Conservation (phyloP, 441 rosid genomes). For the Populus hybrid region DNA sequence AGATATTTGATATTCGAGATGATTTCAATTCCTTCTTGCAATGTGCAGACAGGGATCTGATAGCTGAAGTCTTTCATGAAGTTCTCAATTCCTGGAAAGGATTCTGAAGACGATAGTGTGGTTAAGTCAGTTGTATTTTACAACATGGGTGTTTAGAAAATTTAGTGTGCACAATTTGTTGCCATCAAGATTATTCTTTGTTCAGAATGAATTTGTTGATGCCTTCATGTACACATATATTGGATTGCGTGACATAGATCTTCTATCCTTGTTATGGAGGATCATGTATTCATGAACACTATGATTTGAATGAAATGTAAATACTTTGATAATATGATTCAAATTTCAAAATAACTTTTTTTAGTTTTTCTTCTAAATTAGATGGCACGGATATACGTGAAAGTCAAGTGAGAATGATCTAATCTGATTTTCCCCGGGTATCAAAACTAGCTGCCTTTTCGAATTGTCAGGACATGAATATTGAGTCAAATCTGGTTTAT, state of each 20-base stretch:
- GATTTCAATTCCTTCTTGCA: constrained; percentile 70
- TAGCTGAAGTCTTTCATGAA: constrained; percentile 79
- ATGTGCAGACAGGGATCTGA: constrained; percentile 71
- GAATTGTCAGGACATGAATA: no score
- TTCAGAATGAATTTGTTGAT: constrained; percentile 38
- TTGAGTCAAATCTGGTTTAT: background rate
- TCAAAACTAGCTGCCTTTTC: no score
- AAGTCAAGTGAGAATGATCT: background rate
- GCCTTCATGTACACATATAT: constrained; percentile 29
- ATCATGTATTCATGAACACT: background rate
- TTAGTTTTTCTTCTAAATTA: background rate
- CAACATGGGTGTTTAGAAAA: constrained; percentile 3
- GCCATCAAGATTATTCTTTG: constrained; percentile 38
- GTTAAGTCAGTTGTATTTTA: background rate
- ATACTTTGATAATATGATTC: constrained; percentile 2
- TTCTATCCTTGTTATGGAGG: background rate
- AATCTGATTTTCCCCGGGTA: no score
- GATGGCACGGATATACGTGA: background rate
- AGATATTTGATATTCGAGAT: constrained; percentile 77
- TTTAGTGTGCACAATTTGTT: constrained; percentile 4
- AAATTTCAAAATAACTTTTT: background rate
- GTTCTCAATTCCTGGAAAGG: constrained; percentile 87
- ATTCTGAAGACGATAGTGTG: constrained; percentile 38
- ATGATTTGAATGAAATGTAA: constrained; percentile 9
- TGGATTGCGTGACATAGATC: constrained; percentile 9